Percentiles rank a stretch among this genome's conserved stretches.
These are phyloP conservation scores for Typha latifolia DNA, from an alignment of 176 grass and related monocot genomes.

Conservation along the genomic window DNA sequence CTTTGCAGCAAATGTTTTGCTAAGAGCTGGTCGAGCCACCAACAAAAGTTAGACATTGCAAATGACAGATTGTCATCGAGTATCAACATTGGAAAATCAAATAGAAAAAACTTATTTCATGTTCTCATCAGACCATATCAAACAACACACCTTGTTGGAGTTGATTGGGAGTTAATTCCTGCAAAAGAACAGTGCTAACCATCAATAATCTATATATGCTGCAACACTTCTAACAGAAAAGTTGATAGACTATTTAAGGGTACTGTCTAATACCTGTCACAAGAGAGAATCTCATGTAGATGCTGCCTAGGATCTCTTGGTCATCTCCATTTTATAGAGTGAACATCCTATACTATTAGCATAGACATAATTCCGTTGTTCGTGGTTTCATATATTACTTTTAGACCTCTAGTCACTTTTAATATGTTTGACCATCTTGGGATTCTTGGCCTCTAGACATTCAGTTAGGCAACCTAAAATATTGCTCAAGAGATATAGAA, in stretches of 20 bases:
- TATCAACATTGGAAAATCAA: constrained; percentile 17
- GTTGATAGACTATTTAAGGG: not conserved
- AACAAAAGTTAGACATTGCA: not conserved
- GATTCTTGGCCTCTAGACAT: too few relatives aligned
- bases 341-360: too few relatives aligned
- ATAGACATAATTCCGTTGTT: too few relatives aligned
- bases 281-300: too few relatives aligned
- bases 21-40: constrained; percentile 33
- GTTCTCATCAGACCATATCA: not conserved
- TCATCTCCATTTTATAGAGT: too few relatives aligned
- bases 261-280: too few relatives aligned
- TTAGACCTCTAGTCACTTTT: too few relatives aligned
- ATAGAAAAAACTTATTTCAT: not conserved
- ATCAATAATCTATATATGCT: constrained; percentile 13
- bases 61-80: not conserved
- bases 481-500: not conserved
- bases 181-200: constrained; percentile 28
- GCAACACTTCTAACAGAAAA: constrained; percentile 3
- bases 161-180: constrained; percentile 78
- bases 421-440: too few relatives aligned
- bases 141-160: constrained; percentile 45
- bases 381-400: too few relatives aligned
- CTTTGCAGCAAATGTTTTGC: constrained; percentile 75
- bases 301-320: too few relatives aligned
- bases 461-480: too few relatives aligned